Percentiles rank a stretch among this genome's conserved stretches.
phyloP scores from a whole-genome alignment of 768 basidiomycete species.

The Termitomyces sp. region DNA sequence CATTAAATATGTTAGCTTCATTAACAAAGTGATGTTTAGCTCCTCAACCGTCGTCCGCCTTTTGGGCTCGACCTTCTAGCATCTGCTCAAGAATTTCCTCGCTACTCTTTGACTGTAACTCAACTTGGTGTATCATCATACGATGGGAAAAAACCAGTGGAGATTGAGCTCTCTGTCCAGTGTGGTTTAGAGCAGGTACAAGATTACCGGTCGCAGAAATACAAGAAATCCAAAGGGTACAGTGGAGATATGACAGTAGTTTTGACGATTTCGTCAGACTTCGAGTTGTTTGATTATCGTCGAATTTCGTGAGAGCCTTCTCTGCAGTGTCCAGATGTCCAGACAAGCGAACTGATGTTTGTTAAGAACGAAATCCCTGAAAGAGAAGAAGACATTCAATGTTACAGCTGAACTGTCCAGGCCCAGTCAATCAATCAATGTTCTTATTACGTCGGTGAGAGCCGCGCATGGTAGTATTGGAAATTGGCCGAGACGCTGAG shows the following conservation, averaged over 20 bases:
- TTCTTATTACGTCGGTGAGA: slow-evolving; percentile 59
- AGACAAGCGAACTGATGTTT: not conserved
- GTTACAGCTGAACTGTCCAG: slow-evolving; percentile 58
- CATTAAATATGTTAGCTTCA: too few relatives aligned
- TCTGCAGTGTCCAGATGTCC: not conserved
- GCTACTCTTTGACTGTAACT: slow-evolving; percentile 48
- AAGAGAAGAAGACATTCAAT: slow-evolving; percentile 51
- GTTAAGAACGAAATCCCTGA: slow-evolving; percentile 63
- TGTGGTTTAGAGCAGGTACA: slow-evolving; percentile 42
- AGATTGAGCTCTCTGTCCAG: slow-evolving; percentile 49
- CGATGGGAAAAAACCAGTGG: slow-evolving; percentile 47
- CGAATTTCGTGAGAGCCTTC: slow-evolving; percentile 58
- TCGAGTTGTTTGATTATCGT: slow-evolving; percentile 73
- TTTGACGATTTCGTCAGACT: slow-evolving; percentile 72
- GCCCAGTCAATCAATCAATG: slow-evolving; percentile 66
- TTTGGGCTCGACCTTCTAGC: slow-evolving; percentile 70
- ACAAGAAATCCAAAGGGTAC: slow-evolving; percentile 41
- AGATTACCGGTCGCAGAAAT: slow-evolving; percentile 21
- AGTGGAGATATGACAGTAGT: slow-evolving; percentile 60
- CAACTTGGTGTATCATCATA: slow-evolving; percentile 40
- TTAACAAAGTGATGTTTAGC: slow-evolving; percentile 29
- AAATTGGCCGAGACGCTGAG: not conserved
- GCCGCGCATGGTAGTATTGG: not conserved
- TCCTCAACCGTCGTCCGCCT: slow-evolving; percentile 68
- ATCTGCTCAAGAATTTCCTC: slow-evolving; percentile 58